Evolutionary conservation across 176 grass and related monocot genomes (phyloP).

Genomic region (Carex myosuroides): DNA sequence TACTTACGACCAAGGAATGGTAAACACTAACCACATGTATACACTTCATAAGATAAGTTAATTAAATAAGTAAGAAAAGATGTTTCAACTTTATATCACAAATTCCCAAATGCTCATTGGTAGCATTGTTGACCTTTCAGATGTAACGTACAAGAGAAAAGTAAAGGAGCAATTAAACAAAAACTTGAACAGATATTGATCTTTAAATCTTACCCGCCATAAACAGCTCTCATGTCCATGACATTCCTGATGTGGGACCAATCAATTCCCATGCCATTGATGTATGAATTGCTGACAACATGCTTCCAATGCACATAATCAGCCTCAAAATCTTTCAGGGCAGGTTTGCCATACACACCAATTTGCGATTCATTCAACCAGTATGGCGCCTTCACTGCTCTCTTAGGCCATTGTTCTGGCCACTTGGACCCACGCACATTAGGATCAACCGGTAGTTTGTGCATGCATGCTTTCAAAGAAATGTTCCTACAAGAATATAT

Average conservation of each 20-base stretch:
- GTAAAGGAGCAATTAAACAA: not conserved
- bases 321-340: conserved; percentile 62
- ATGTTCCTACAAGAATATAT: conserved; percentile 54
- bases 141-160: not conserved
- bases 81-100: conserved; percentile 10
- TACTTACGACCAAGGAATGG: not conserved
- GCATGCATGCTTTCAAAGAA: conserved; percentile 73
- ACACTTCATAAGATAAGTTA: not conserved
- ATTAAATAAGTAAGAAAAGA: not conserved
- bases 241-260: conserved; percentile 74
- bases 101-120: not conserved
- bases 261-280: conserved; percentile 75
- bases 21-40: not conserved
- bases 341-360: conserved; percentile 88
- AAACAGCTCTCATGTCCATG: conserved; percentile 95
- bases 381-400: conserved; percentile 45
- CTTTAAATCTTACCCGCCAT: conserved; percentile 57
- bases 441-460: conserved; percentile 38
- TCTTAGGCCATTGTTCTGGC: conserved; percentile 67
- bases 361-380: conserved; percentile 71
- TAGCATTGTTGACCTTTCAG: not conserved
- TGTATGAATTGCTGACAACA: conserved; percentile 58
- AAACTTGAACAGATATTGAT: not conserved
- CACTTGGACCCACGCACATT: conserved; percentile 42
- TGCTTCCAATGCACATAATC: conserved; percentile 70